Conservation (phyloP, 2,329 filamentous ascomycete genomes). For the Septoria linicola region DNA sequence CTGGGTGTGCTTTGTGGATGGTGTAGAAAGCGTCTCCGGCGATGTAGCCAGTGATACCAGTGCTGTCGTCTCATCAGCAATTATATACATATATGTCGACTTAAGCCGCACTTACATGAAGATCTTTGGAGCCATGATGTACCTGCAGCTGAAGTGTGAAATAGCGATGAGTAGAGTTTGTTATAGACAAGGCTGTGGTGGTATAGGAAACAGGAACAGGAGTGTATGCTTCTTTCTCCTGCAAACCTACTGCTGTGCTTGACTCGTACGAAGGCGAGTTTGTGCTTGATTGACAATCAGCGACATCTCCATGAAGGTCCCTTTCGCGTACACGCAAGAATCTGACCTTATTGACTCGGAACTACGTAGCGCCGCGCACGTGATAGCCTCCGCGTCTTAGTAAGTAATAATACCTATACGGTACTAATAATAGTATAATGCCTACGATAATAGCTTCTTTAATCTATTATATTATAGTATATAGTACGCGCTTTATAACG, state of each 20-base stretch:
- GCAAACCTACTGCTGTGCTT: not conserved
- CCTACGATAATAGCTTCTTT: no score
- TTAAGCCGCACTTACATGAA: slow-evolving; percentile 32
- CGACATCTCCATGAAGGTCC: slow-evolving; percentile 4
- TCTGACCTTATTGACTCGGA: no score
- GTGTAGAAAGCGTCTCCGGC: slow-evolving; percentile 48
- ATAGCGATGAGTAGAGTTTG: slow-evolving; percentile 14
- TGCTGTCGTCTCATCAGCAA: slow-evolving; percentile 24
- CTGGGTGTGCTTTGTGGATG: slow-evolving; percentile 49
- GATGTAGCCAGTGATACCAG: slow-evolving; percentile 43
- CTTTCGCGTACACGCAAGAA: not conserved
- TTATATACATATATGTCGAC: not conserved
- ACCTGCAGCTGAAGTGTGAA: slow-evolving; percentile 2
- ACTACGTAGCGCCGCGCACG: no score
- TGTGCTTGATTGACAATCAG: slow-evolving; percentile 9
- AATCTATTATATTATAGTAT: no score
- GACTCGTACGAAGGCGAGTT: slow-evolving; percentile 6
- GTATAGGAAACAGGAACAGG: slow-evolving; percentile 3
- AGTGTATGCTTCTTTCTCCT: not conserved
- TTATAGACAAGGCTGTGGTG: slow-evolving; percentile 7
- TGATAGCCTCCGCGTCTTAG: no score
- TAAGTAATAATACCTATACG: no score
- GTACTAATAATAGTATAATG: no score
- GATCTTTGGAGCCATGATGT: slow-evolving; percentile 31
- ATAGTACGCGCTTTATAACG: no score